Evolutionary conservation across 345 rosid genomes (phyloP), one percentile per base, ranked within the genome.

Genomic region (Eucalyptus decipiens): DNA sequence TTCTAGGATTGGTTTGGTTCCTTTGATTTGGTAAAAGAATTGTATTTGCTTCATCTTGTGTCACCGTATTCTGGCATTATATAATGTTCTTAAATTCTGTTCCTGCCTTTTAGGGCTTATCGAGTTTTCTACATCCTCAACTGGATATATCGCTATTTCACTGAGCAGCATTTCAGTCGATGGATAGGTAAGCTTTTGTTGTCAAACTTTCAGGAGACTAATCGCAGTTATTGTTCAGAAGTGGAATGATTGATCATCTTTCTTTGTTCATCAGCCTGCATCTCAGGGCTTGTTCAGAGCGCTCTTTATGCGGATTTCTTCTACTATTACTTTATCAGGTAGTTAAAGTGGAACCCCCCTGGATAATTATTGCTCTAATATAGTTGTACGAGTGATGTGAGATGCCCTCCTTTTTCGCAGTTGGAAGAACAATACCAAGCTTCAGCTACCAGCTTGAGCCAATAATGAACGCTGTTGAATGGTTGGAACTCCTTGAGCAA

Each of bases 281-380:
- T 95, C 56, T 96, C 99, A 37, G 99, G 99, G 89, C 92, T 97
- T 62, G 88, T 96, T 91, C 99, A 97, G 90, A 97, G 97, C 72
- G 98, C 95, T 87, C 95, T 97, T 28, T 96, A 97, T 54, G 99
- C 97, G 4, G 99, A 97, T 91, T 97, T 97, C 95, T 97, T 97
- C 92, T 97, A 97, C 90, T 97, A 95, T 93, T 97, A 97, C 91
- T 96, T 96, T 92, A 76, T 95, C 45, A 97, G 99, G 99, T 96
- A 89, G 83, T 87, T 52, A 69, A 86, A 85, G 30, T 54, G n/a
- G 34, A 45, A 32, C 32, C 83, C 47, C 26, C n/a, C 37, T 4
- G 1, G 72, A 16, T n/a, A 43, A 81, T 83, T 42, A 30, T 80
- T 37, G 34, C 40, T 43, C 13, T 30, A 65, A 16, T 65, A 18